A percentile compares a stretch with the other conserved stretches of the same genome.
Evolutionary conservation across 371 early-diverging fungal genomes (phyloP).

Genomic region (Quaeritorhiza haematococci): DNA sequence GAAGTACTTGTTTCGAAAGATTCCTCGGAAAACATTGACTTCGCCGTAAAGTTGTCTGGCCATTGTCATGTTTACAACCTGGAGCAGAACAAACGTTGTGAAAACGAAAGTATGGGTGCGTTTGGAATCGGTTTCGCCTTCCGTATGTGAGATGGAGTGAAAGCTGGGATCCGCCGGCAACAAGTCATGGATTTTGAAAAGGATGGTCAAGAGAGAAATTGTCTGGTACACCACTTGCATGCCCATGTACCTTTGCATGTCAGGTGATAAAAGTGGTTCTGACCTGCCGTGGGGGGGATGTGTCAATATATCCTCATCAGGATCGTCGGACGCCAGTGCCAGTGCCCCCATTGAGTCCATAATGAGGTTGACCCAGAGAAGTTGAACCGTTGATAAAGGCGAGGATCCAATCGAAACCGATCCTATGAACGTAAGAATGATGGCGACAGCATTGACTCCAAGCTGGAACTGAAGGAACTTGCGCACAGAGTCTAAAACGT

Average conservation of each 20-base stretch:
- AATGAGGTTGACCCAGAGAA: slow-evolving; percentile 64
- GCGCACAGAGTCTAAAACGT: slow-evolving; percentile 82
- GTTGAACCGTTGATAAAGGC: slow-evolving; percentile 18
- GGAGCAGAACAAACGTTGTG: slow-evolving; percentile 90
- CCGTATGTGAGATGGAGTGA: neutral
- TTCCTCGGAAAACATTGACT: slow-evolving; percentile 78
- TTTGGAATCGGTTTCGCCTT: slow-evolving; percentile 15
- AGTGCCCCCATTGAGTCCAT: slow-evolving; percentile 73
- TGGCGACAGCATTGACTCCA: slow-evolving; percentile 84
- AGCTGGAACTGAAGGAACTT: slow-evolving; percentile 93
- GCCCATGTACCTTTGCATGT: slow-evolving; percentile 89
- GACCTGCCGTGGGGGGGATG: slow-evolving; percentile 69
- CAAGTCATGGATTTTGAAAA: slow-evolving; percentile 19
- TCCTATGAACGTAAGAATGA: slow-evolving; percentile 30
- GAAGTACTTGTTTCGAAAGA: slow-evolving; percentile 76
- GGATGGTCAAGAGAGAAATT: slow-evolving; percentile 20
- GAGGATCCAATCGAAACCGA: neutral
- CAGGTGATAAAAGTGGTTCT: slow-evolving; percentile 61
- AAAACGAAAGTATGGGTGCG: slow-evolving; percentile 82
- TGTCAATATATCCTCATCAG: slow-evolving; percentile 69
- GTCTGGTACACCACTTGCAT: slow-evolving; percentile 82
- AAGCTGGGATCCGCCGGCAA: slow-evolving; percentile 16
- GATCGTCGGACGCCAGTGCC: slow-evolving; percentile 82
- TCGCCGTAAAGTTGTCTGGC: slow-evolving; percentile 42
- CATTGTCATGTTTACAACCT: slow-evolving; percentile 75